Conservation (phyloP, 257 asterid genomes). For the Jacaranda mimosifolia region DNA sequence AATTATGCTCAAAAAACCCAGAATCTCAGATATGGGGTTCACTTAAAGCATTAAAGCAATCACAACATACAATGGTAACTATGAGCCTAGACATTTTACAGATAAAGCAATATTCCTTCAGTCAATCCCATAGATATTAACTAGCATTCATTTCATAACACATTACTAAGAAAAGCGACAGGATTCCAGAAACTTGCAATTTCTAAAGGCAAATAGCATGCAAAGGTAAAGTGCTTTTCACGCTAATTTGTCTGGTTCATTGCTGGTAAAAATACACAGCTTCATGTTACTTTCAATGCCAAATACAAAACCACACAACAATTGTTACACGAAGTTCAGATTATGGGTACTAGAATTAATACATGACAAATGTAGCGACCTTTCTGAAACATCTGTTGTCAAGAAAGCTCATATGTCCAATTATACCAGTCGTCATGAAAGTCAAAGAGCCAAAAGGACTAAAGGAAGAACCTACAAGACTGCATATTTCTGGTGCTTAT, state of each 20-base stretch:
- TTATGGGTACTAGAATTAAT: background rate
- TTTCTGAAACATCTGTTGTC: background rate
- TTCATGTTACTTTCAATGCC: background rate
- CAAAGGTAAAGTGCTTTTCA: background rate
- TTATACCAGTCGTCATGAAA: background rate
- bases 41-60: constrained; percentile 4
- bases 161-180: background rate
- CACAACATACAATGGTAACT: background rate
- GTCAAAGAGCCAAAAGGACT: background rate
- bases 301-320: background rate
- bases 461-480: constrained; percentile 21
- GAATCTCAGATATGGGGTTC: background rate
- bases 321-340: background rate
- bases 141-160: background rate
- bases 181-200: background rate
- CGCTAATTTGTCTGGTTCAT: too few relatives aligned
- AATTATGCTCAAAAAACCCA: background rate
- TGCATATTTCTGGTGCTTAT: constrained; percentile 2
- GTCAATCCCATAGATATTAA: background rate
- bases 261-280: background rate
- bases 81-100: background rate
- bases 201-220: constrained; percentile 2
- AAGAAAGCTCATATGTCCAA: constrained; percentile 12
- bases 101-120: background rate
- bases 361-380: background rate